A percentile compares a stretch with the other conserved stretches of the same genome.
phyloP scores from a whole-genome alignment of 352 stramenopile genomes.

The Globisporangium barbulae region DNA sequence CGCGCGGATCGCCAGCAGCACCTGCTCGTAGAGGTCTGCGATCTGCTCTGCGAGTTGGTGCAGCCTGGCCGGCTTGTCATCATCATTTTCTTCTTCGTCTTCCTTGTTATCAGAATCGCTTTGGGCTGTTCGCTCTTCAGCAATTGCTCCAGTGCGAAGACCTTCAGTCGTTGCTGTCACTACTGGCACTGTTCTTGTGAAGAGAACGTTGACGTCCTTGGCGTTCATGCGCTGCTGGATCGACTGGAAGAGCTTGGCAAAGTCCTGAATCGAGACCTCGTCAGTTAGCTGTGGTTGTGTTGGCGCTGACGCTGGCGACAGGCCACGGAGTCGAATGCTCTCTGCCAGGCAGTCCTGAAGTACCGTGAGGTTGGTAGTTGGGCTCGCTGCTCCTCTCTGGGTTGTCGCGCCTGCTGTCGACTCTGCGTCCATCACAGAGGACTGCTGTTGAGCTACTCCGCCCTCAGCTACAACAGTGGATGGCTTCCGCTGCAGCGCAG shows the following conservation, averaged over 20 bases:
- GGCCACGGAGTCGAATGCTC: conserved; percentile 20
- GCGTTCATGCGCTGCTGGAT: conserved; percentile 24
- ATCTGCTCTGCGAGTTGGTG: neutral
- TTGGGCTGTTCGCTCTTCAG: neutral
- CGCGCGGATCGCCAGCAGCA: conserved; percentile 34
- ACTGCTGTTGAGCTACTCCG: neutral
- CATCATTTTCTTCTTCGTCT: neutral
- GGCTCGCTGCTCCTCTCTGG: neutral
- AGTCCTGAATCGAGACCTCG: conserved; percentile 27
- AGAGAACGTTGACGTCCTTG: conserved; percentile 24
- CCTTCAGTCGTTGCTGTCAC: neutral
- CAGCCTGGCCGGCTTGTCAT: neutral
- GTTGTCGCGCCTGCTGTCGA: neutral
- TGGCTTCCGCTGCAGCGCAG: neutral
- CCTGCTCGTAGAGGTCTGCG: conserved; percentile 22
- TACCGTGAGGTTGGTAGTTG: conserved; percentile 1
- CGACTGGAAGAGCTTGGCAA: conserved; percentile 30
- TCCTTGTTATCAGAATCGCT: neutral
- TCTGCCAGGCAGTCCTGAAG: conserved; percentile 30
- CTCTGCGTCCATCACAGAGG: neutral
- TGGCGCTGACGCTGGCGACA: neutral
- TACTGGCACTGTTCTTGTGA: conserved; percentile 8
- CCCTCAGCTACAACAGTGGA: neutral
- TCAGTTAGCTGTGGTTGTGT: neutral
- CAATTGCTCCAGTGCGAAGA: neutral